Evolutionary conservation across 2,329 filamentous ascomycete genomes (phyloP).

Genomic region (Claviceps africana): DNA sequence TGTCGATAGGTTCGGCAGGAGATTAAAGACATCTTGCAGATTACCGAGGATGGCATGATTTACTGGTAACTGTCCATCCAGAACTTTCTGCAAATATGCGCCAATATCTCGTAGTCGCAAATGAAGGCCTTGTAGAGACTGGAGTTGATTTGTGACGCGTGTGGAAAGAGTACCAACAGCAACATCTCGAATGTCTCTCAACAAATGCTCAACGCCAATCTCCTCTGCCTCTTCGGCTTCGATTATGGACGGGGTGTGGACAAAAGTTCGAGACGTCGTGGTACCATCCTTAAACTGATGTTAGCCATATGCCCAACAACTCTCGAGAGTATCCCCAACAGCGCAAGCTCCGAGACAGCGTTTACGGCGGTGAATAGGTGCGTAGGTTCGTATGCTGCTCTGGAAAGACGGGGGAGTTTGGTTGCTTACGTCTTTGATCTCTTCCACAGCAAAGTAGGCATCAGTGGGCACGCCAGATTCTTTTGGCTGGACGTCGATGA

Average conservation of each 20-base stretch:
- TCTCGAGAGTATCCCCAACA: too few species aligned
- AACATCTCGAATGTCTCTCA: slow-evolving; percentile 95
- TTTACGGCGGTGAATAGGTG: too few species aligned
- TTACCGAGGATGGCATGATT: slow-evolving; percentile 97
- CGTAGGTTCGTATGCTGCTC: too few species aligned
- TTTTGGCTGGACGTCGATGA: slow-evolving; percentile 96
- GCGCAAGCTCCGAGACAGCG: background rate
- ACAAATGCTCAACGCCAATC: slow-evolving; percentile 93
- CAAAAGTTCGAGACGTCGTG: slow-evolving; percentile 91
- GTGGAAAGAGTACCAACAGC: slow-evolving; percentile 94
- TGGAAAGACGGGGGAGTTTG: too few species aligned
- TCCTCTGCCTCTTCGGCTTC: slow-evolving; percentile 98
- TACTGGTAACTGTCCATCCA: slow-evolving; percentile 81
- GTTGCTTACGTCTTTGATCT: slow-evolving; percentile 90
- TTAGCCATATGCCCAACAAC: background rate
- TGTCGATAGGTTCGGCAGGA: slow-evolving; percentile 87
- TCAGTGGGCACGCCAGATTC: slow-evolving; percentile 96
- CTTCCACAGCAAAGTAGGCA: slow-evolving; percentile 96
- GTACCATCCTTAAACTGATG: slow-evolving; percentile 63
- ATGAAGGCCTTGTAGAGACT: slow-evolving; percentile 92
- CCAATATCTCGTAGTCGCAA: slow-evolving; percentile 90
- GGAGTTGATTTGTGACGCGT: slow-evolving; percentile 91
- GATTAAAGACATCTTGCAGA: slow-evolving; percentile 98
- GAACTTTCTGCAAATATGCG: slow-evolving; percentile 87
- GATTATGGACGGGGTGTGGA: slow-evolving; percentile 95